These are phyloP conservation scores for Xylogone sp. DNA, from an alignment of 2,329 filamentous ascomycete genomes.

Conservation along the genomic window DNA sequence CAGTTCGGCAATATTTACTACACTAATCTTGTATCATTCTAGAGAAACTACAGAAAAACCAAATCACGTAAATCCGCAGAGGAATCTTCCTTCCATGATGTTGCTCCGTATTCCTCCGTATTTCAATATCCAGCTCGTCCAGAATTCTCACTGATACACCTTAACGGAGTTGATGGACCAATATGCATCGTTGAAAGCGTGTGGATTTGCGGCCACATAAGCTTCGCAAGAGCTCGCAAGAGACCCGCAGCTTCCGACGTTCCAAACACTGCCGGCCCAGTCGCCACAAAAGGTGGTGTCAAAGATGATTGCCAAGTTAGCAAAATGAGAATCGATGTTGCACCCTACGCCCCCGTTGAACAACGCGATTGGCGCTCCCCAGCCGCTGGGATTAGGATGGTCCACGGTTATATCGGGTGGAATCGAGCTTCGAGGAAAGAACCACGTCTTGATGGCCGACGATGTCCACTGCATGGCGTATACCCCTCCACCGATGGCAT, in stretches of 20 bases:
- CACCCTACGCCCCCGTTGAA: conserved; percentile 55
- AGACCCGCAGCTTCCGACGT: conserved; percentile 8
- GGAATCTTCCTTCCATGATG: no score
- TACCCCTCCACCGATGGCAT: conserved; percentile 35
- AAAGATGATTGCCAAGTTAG: conserved; percentile 69
- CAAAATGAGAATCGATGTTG: conserved; percentile 66
- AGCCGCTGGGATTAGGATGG: conserved; percentile 59
- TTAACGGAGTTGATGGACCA: conserved; percentile 24
- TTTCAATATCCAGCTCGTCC: no score
- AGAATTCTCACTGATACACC: conserved; percentile 21
- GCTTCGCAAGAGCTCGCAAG: conserved; percentile 12
- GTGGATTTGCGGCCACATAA: conserved; percentile 21
- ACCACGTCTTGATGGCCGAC: conserved; percentile 42
- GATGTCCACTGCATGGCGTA: conserved; percentile 54
- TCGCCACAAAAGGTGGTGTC: conserved; percentile 82
- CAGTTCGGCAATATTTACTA: no score
- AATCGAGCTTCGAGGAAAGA: conserved; percentile 60
- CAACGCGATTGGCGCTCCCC: conserved; percentile 63
- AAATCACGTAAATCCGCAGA: no score
- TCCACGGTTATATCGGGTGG: conserved; percentile 62
- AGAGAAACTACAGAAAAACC: no score
- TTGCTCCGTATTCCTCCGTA: no score
- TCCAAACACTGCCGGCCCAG: conserved; percentile 61
- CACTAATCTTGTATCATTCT: no score
- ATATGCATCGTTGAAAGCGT: conserved; percentile 19